Evolutionary conservation across 2,329 filamentous ascomycete genomes (phyloP), one percentile per base, ranked within the genome.

Genomic region (Thelonectria olida): DNA sequence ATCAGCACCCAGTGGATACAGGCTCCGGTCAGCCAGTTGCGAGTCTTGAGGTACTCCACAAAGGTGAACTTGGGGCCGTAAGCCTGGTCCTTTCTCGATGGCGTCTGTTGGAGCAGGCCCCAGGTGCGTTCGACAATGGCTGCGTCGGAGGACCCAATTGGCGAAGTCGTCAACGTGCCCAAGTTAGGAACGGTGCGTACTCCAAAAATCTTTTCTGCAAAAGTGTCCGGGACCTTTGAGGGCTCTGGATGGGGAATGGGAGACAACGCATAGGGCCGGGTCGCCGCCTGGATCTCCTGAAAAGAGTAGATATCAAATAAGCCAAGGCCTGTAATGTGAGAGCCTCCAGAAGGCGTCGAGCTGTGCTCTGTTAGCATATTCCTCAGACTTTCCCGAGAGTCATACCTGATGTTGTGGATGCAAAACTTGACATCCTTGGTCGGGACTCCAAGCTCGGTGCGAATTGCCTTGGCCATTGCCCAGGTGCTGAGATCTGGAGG

Each of bases 51-150:
- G 71, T 84, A 86, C 75, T 90, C 85, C 34, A 68, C 73, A 74
- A 85, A 89, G 1, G 78, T 81, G 72, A 90, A 91, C 27, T 84
- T 84, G n/a, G 84, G 80, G 0, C 88, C 88, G 67, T 90, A 90
- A 39, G 79, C 80, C 54, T 85, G 74, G 19, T 78, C 75, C 58
- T 76, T 74, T 31, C 78, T 80, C 27, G 72, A 79, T 7, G 82
- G 79, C 3, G 79, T 77, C 55, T 78, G 73, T n/a, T 79, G 75
- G 9, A 86, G 74, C 2, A 91, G 76, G 15, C 88, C 88, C 88
- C 88, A 91, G 8, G 84, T 84, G 42, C 88, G 81, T 63, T 89
- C 82, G 6, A 90, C 83, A 17, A 86, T 78, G 13, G 85, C 79
- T 5, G 78, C 74, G 67, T 91, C 86, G 1, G 84, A 82, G 9